Evolutionary conservation across 2,329 filamentous ascomycete genomes (phyloP).

Genomic region (Botryotinia globosa): DNA sequence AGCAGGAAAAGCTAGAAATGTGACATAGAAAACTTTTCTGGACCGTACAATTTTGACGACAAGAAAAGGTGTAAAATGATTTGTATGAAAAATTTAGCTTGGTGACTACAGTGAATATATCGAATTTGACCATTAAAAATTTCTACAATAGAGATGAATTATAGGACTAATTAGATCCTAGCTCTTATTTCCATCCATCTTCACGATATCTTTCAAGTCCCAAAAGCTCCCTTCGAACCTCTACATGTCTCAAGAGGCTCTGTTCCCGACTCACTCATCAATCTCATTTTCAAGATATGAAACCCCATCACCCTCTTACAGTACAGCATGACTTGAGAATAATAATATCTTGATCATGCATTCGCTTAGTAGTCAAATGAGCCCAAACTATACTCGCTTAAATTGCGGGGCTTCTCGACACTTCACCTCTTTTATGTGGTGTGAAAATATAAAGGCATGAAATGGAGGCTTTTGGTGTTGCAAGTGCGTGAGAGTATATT

Average conservation of each 20-base stretch:
- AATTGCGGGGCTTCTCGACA: background rate
- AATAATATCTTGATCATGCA: background rate
- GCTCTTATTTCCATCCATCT: background rate
- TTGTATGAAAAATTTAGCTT: background rate
- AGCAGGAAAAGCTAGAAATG: rapidly evolving
- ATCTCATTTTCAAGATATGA: background rate
- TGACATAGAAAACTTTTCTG: background rate
- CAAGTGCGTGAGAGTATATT: background rate
- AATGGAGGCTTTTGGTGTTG: rapidly evolving
- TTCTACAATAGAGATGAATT: no score
- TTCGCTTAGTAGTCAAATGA: background rate
- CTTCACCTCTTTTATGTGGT: background rate
- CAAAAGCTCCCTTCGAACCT: background rate
- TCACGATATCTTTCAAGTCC: background rate
- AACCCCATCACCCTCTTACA: no score
- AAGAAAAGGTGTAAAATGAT: background rate
- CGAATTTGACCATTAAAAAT: rapidly evolving
- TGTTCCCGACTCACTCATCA: background rate
- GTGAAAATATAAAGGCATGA: background rate
- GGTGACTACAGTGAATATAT: rapidly evolving
- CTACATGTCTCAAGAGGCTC: background rate
- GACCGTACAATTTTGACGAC: rapidly evolving
- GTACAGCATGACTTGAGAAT: background rate
- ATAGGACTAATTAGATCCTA: no score
- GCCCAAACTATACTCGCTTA: background rate